These are phyloP conservation scores for Chlorella sp. DNA, from an alignment of 139 green algal species.

Conservation along the genomic window DNA sequence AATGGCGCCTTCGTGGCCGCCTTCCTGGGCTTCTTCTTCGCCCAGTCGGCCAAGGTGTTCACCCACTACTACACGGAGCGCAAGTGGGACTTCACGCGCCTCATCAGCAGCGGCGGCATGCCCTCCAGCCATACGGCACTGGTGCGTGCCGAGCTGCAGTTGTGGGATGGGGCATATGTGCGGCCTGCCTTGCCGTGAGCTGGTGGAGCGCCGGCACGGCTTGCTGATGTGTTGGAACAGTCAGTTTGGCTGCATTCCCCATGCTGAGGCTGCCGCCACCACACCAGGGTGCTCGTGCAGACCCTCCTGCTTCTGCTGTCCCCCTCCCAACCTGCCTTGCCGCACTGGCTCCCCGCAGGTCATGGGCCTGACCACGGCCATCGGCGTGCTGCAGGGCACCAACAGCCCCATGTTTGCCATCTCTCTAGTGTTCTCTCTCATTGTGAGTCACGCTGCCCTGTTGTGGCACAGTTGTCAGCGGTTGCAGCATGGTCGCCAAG, in stretches of 20 bases:
- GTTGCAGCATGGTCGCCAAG: neutral
- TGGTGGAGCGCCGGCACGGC: too few relatives aligned
- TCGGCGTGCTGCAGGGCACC: conserved; percentile 73
- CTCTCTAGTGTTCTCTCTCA: conserved; percentile 66
- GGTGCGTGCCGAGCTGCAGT: conserved; percentile 36
- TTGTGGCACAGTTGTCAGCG: neutral
- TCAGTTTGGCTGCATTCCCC: too few relatives aligned
- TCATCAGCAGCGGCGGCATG: conserved; percentile 77
- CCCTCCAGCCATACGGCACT: conserved; percentile 80
- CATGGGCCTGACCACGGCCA: conserved; percentile 71
- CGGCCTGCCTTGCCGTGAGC: too few relatives aligned
- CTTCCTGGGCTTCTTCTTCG: conserved; percentile 75
- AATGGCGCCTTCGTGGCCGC: conserved; percentile 73
- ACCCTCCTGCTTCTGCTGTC: too few relatives aligned
- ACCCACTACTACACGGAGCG: conserved; percentile 66
- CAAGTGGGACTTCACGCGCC: conserved; percentile 60
- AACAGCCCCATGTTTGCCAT: conserved; percentile 75
- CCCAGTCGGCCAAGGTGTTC: conserved; percentile 78
- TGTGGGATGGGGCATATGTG: neutral
- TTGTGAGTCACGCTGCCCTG: conserved; percentile 53
- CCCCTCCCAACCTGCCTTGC: neutral
- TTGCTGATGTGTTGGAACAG: too few relatives aligned
- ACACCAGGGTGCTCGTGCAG: too few relatives aligned
- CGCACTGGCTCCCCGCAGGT: conserved; percentile 39
- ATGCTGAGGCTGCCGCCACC: too few relatives aligned